Base-by-base conservation (phyloP, 768 basidiomycete genomes). In the Pleurotus giganteus region DNA sequence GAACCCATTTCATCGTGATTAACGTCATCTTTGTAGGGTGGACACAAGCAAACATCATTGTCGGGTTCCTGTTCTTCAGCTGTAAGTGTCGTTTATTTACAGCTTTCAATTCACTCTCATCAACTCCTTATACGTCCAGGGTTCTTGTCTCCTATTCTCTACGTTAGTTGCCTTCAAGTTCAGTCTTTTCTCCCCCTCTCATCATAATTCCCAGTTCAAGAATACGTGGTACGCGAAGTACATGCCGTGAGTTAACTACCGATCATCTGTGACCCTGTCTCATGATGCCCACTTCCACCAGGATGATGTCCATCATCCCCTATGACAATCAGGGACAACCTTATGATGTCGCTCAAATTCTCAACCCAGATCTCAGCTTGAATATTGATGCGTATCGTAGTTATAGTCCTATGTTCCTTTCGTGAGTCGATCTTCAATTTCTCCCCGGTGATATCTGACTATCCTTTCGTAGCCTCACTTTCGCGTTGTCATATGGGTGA, bases 61-160 rank as follows among this genome's bases (percentile, higher is more conserved):
- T 69, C 57, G 80, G 82, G 60, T 69, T 85, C 65, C 65, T 79
- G 12, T 62, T 79, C 56, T 70, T 80, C 61, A 74, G 74, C 63
- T 82, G 81, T 76, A 57, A 45, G 61, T 49, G 26, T 5, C 51
- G 4, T 11, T 51, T 24, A 21, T 58, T 26, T 44, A 17, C 9
- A 17, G 19, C 28, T 34, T 8, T 12, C 11, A 32, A n/a, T 17
- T 0, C 17, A 17, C 19, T 46, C 23, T 63, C 56, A 34, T n/a
- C 27, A 31, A 15, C 31, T 27, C 21, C 36, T 54, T 37, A 44
- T 27, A 8, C 28, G 12, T n/a, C 21, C 45, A 47, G 45, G 45
- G 68, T 71, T 69, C 55, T 58, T 73, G 12, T 61, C 63, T 2
- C 71, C 71, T 11, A 63, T 69, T 27, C 60, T 83, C 15, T 82